Evolutionary conservation across 495 filamentous ascomycete species (phyloP).

Genomic region (Copromyces sp.): DNA sequence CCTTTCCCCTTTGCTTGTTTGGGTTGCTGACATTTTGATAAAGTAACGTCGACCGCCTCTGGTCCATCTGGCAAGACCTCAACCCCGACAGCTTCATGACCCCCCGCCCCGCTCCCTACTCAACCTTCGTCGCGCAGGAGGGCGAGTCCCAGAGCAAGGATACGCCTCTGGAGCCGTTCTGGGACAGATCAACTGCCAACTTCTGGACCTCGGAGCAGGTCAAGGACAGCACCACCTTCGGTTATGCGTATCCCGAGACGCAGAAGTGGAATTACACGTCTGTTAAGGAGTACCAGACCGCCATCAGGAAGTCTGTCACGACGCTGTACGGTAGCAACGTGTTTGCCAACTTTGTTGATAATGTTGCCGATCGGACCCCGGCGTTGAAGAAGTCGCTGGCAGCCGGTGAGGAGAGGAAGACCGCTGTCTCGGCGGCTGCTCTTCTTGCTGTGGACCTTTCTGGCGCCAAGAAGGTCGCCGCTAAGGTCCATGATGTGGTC

Average conservation of each 20-base stretch:
- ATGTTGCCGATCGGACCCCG: conserved; percentile 5
- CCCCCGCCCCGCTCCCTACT: conserved; percentile 34
- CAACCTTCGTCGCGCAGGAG: conserved; percentile 39
- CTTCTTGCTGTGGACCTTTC: neutral
- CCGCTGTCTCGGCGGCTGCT: neutral
- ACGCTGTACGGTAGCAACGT: conserved; percentile 19
- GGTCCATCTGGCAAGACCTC: conserved; percentile 62
- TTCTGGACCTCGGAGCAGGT: conserved; percentile 39
- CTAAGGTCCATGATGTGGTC: neutral
- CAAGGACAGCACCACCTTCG: conserved; percentile 32
- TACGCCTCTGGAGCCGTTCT: conserved; percentile 36
- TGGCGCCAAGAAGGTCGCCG: neutral
- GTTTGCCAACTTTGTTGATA: conserved; percentile 14
- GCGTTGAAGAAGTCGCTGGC: neutral
- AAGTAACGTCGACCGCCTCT: conserved; percentile 50
- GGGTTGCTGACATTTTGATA: neutral
- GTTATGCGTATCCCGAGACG: conserved; percentile 53
- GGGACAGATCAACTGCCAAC: conserved; percentile 22
- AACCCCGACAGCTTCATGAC: conserved; percentile 48
- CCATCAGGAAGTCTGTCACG: conserved; percentile 8
- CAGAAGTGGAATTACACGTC: conserved; percentile 15
- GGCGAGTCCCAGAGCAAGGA: conserved; percentile 29
- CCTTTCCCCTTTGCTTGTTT: no score
- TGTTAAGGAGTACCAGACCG: conserved; percentile 7
- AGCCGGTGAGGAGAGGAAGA: neutral